Percentiles rank a stretch among this genome's conserved stretches.
phyloP scores from a whole-genome alignment of 2,329 filamentous ascomycete genomes.

The Neoscytalidium dimidiatum region DNA sequence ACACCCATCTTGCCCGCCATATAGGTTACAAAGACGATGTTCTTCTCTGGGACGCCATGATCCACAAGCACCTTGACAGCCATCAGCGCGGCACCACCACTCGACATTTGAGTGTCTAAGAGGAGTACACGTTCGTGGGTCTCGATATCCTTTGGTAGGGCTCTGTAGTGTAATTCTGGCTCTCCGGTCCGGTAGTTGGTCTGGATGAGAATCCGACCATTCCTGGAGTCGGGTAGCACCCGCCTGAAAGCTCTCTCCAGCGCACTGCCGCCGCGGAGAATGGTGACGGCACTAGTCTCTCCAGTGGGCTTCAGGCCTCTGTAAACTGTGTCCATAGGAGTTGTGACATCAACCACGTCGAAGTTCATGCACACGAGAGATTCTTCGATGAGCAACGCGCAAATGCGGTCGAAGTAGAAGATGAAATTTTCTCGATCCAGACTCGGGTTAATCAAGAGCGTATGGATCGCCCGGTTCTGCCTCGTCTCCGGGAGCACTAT shows the following conservation, averaged over 20 bases:
- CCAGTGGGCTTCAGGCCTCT: constrained; percentile 70
- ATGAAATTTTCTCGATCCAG: constrained; percentile 88
- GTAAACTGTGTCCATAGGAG: constrained; percentile 71
- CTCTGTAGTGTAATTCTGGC: constrained; percentile 88
- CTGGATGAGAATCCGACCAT: constrained; percentile 86
- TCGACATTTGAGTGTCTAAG: constrained; percentile 92
- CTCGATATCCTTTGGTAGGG: constrained; percentile 70
- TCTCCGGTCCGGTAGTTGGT: constrained; percentile 72
- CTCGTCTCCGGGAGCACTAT: constrained; percentile 73
- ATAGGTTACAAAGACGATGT: constrained; percentile 91
- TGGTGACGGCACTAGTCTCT: constrained; percentile 75
- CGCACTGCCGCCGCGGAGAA: constrained; percentile 84
- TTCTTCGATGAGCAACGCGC: constrained; percentile 79
- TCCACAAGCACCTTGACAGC: constrained; percentile 94
- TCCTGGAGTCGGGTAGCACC: constrained; percentile 89
- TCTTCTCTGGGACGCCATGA: constrained; percentile 81
- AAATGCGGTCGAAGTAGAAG: constrained; percentile 93
- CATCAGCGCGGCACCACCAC: constrained; percentile 85
- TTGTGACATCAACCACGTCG: constrained; percentile 63
- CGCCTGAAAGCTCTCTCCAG: constrained; percentile 86
- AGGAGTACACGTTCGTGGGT: constrained; percentile 80
- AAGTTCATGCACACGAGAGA: constrained; percentile 60
- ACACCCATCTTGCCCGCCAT: constrained; percentile 82
- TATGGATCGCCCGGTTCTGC: constrained; percentile 86
- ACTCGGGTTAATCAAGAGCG: constrained; percentile 79